These are phyloP conservation scores for Ceriops decandra DNA, from an alignment of 345 rosid species.

Conservation along the genomic window DNA sequence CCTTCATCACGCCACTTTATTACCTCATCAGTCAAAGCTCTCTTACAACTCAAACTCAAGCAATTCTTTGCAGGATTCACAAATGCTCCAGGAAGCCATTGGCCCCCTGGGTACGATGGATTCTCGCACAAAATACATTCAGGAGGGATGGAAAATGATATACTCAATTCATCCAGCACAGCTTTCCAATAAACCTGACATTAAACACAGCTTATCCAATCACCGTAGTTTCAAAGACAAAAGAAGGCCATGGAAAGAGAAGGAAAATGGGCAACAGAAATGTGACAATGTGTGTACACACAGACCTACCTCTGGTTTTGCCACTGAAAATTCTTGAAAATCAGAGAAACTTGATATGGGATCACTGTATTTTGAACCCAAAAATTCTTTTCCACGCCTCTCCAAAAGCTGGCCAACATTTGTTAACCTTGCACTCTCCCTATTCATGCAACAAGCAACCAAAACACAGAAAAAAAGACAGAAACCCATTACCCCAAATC, in stretches of 20 bases:
- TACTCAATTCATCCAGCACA: conserved; percentile 58
- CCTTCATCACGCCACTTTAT: conserved; percentile 89
- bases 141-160: conserved; percentile 66
- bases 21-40: conserved; percentile 54
- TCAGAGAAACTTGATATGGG: conserved; percentile 75
- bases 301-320: conserved; percentile 68
- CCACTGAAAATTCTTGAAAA: conserved; percentile 84
- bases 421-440: conserved; percentile 57
- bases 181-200: conserved; percentile 79
- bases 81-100: conserved; percentile 90
- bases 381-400: conserved; percentile 62
- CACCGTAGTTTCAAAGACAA: too few relatives aligned
- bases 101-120: conserved; percentile 61
- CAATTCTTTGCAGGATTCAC: conserved; percentile 78
- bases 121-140: conserved; percentile 44
- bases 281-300: neutral
- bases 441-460: conserved; percentile 20
- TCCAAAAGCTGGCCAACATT: conserved; percentile 72
- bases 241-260: too few relatives aligned
- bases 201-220: neutral
- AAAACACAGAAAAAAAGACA: too few relatives aligned
- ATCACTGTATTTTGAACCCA: conserved; percentile 67
- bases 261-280: neutral
- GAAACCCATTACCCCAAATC: neutral
- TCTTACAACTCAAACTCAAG: conserved; percentile 43